A percentile compares a stretch with the other conserved stretches of the same genome.
phyloP scores from a whole-genome alignment of 768 basidiomycete species.

The Boletales sp. region DNA sequence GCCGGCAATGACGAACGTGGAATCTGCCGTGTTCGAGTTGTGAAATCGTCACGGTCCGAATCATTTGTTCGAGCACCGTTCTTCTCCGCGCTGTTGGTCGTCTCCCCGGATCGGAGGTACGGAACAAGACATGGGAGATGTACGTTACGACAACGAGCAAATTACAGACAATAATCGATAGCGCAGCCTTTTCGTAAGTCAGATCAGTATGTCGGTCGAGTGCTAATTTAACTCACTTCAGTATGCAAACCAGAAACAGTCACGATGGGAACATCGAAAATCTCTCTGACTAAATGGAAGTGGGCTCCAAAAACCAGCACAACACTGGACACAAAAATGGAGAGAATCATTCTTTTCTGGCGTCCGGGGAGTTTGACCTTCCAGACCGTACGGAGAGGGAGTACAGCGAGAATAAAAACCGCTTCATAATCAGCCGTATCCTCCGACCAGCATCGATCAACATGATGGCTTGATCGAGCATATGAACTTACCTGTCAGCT shows the following conservation, averaged over 20 bases:
- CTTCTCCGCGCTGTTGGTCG: neutral
- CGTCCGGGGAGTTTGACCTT: constrained; percentile 13
- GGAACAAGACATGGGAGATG: constrained; percentile 5
- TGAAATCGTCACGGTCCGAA: too few species aligned
- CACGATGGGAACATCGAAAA: neutral
- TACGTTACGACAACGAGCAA: constrained; percentile 15
- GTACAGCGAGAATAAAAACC: constrained; percentile 3
- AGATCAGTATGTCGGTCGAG: too few species aligned
- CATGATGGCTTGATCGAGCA: too few species aligned
- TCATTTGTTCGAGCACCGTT: too few species aligned
- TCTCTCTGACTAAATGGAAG: neutral
- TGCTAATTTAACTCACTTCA: neutral
- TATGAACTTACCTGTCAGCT: too few species aligned
- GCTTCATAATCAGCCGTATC: constrained; percentile 7
- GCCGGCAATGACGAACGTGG: neutral
- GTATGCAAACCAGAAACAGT: neutral
- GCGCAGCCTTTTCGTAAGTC: constrained; percentile 1
- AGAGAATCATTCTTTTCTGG: constrained; percentile 23
- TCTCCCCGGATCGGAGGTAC: neutral
- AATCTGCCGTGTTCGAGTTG: too few species aligned
- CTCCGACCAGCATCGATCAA: too few species aligned
- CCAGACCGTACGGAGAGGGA: constrained; percentile 18
- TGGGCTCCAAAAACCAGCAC: constrained; percentile 8
- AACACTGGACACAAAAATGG: constrained; percentile 15
- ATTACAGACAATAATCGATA: constrained; percentile 17